Conservation (phyloP, 345 rosid genomes). For the Populus pruinosa region DNA sequence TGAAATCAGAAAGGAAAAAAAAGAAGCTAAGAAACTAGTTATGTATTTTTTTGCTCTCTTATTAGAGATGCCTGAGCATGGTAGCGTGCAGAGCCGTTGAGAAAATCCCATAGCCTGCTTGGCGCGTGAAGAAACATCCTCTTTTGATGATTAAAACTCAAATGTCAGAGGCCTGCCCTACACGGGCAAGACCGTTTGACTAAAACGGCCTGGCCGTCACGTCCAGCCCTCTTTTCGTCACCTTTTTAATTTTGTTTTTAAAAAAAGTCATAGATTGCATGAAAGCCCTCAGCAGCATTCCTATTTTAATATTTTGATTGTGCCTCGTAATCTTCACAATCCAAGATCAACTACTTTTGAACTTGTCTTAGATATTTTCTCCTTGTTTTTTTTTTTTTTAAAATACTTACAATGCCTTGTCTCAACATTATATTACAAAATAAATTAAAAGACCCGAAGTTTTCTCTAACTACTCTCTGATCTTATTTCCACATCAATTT, state of each 20-base stretch:
- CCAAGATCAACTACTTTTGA: neutral
- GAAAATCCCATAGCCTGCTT: neutral
- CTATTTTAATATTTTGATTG: conserved; percentile 2
- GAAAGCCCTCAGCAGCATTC: conserved; percentile 29
- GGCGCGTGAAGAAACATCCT: neutral
- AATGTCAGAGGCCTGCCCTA: conserved; percentile 14
- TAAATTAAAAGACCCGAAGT: too few species aligned
- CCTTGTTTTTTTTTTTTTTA: too few species aligned
- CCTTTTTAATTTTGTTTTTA: neutral
- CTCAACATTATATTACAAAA: too few species aligned
- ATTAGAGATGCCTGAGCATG: too few species aligned
- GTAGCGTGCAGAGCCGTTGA: neutral
- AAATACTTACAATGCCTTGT: too few species aligned
- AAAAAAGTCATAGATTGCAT: neutral
- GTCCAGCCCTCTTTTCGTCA: conserved; percentile 12
- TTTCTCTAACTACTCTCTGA: too few species aligned
- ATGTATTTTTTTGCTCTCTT: too few species aligned
- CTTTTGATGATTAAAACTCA: neutral
- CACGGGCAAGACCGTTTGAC: conserved; percentile 31
- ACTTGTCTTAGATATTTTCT: too few species aligned
- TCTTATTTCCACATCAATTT: too few species aligned
- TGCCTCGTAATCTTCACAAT: neutral
- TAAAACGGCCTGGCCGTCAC: conserved; percentile 25
- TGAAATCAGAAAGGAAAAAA: too few species aligned
- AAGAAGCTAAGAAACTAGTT: too few species aligned